Evolutionary conservation across 192 early-diverging fungal species (phyloP).

Genomic region (Backusella circina): DNA sequence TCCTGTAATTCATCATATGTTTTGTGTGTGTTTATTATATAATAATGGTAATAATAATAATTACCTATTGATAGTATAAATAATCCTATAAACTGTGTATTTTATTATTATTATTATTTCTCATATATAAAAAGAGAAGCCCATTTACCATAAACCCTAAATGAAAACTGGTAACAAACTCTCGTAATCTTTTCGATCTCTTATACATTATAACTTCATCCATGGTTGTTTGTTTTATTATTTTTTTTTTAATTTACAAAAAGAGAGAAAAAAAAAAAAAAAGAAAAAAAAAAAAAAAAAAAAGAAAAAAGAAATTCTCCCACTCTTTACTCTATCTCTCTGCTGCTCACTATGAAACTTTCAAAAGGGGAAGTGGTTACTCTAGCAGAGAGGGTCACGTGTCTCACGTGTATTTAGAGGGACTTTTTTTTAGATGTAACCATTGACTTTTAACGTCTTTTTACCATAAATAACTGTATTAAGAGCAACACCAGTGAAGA

Average conservation of each 20-base stretch:
- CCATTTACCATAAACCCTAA: slow-evolving; percentile 7
- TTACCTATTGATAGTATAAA: slow-evolving; percentile 9
- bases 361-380: not conserved
- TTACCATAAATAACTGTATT: slow-evolving; percentile 32
- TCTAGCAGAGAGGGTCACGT: too few relatives aligned
- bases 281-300: not conserved
- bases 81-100: slow-evolving; percentile 5
- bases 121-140: not conserved
- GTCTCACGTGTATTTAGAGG: not conserved
- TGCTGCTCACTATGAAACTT: not conserved
- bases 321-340: not conserved
- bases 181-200: slow-evolving; percentile 14
- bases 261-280: not conserved
- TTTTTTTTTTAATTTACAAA: not conserved
- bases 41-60: too few relatives aligned
- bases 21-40: too few relatives aligned
- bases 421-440: slow-evolving; percentile 17
- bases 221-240: not conserved
- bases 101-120: not conserved
- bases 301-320: not conserved
- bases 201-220: slow-evolving; percentile 9
- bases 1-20: not conserved
- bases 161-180: slow-evolving; percentile 13
- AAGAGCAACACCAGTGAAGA: slow-evolving; percentile 13
- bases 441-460: slow-evolving; percentile 34